Evolutionary conservation across 208 protist species (phyloP).

Genomic region (Leishmania martiniquensis): DNA sequence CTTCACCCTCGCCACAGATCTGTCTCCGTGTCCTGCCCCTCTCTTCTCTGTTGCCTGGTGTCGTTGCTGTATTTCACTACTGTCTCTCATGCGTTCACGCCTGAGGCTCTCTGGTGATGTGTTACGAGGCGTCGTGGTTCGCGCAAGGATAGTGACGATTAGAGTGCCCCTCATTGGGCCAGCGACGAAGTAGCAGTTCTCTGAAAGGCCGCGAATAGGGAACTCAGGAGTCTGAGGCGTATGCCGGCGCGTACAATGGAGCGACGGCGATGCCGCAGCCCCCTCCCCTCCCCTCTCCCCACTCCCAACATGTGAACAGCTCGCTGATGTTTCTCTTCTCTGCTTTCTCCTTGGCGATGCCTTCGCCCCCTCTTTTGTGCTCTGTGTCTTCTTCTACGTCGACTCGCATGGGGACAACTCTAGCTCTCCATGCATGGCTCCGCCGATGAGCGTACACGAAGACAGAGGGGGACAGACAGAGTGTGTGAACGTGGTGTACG

Average conservation of each 20-base stretch:
- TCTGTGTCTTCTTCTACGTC: not conserved
- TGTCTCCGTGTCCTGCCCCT: slow-evolving; percentile 6
- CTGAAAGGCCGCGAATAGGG: no score
- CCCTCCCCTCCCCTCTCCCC: not conserved
- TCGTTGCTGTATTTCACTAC: not conserved
- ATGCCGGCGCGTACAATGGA: not conserved
- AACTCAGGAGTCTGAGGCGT: not conserved
- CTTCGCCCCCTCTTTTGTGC: not conserved
- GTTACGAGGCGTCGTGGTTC: no score
- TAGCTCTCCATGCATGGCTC: not conserved
- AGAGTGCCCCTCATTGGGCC: no score
- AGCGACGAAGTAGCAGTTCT: no score
- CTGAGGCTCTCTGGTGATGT: not conserved
- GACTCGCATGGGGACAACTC: not conserved
- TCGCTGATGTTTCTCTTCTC: not conserved
- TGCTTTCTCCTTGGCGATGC: not conserved
- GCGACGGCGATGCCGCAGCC: not conserved
- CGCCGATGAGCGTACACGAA: not conserved
- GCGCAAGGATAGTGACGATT: no score
- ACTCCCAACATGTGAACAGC: not conserved
- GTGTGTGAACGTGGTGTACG: not conserved
- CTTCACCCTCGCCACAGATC: no score
- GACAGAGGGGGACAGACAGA: not conserved
- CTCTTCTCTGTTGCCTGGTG: slow-evolving; percentile 12
- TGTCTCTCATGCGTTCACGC: not conserved